These are phyloP conservation scores for Vaccinium corymbosum DNA, from an alignment of 148 eudicot species.

Conservation along the genomic window DNA sequence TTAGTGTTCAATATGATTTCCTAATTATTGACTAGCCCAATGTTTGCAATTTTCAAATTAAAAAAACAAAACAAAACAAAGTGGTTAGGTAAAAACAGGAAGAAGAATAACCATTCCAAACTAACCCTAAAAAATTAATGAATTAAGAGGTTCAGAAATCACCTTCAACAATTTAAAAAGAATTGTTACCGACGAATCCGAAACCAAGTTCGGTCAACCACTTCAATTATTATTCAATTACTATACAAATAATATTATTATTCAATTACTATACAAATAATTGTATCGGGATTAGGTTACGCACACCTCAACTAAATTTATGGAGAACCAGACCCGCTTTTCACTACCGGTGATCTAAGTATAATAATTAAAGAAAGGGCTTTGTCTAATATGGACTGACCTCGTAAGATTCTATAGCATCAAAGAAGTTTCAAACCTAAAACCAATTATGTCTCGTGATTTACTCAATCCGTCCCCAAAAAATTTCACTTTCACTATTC, in stretches of 20 bases:
- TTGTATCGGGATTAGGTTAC: not conserved
- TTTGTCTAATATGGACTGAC: not conserved
- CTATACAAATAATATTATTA: not conserved
- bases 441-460: too few species aligned
- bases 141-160: not conserved
- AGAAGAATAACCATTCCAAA: not conserved
- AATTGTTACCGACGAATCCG: not conserved
- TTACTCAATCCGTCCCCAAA: too few species aligned
- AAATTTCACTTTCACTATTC: too few species aligned
- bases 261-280: not conserved
- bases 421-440: too few species aligned
- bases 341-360: not conserved
- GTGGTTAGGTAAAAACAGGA: not conserved
- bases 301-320: not conserved
- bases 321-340: not conserved
- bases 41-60: not conserved
- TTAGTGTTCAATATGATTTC: not conserved
- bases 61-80: not conserved
- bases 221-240: not conserved
- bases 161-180: not conserved
- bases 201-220: not conserved
- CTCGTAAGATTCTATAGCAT: not conserved
- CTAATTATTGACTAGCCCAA: not conserved
- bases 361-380: not conserved
- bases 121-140: not conserved